Base-by-base conservation (phyloP, 805 yeast genomes). In the Saccharomyces paradoxus region DNA sequence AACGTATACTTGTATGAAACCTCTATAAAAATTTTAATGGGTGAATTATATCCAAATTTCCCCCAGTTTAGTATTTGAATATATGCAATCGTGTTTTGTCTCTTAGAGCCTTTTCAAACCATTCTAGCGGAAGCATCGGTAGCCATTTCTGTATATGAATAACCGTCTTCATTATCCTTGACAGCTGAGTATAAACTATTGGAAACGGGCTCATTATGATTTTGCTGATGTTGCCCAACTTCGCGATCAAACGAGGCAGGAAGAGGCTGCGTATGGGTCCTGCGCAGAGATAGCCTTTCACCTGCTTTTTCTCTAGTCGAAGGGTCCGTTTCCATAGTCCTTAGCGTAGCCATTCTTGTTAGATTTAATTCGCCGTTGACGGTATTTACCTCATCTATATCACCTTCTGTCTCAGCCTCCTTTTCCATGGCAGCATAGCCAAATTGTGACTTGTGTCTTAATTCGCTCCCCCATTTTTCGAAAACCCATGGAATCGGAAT, bases 401-500 rank as follows among this genome's bases (percentile, higher is more conserved):
- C 48, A 9, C 53, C 58, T 5, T 57, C 63, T n/a, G 77, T 81
- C 13, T 46, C 56, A 29, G 46, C 56, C 50, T 66, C 78, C 71
- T 66, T 78, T 74, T 68, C 58, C 63, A 73, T 54, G 1, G 86
- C 84, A 53, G 76, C 77, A 65, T 78, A 83, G 44, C 89, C 87
- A 61, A 75, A 86, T 59, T 74, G 77, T 2, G 89, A 83, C 47
- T 61, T 69, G 50, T 61, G 60, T 75, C 95, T 82, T 55, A 87
- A 67, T 26, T 52, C 55, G 9, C 81, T 75, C 26, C 92, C 94
- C 69, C 76, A 81, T 41, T 68, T 74, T 54, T 75, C 80, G 64
- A 86, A 84, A 9, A 82, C 65, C 82, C 87, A 86, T 12, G 92
- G 92, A 51, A 85, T 84, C 13, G 92, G 91, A 22, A 83, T 73